Conservation (phyloP, 2,329 filamentous ascomycete genomes). For the Aureobasidium sp. region DNA sequence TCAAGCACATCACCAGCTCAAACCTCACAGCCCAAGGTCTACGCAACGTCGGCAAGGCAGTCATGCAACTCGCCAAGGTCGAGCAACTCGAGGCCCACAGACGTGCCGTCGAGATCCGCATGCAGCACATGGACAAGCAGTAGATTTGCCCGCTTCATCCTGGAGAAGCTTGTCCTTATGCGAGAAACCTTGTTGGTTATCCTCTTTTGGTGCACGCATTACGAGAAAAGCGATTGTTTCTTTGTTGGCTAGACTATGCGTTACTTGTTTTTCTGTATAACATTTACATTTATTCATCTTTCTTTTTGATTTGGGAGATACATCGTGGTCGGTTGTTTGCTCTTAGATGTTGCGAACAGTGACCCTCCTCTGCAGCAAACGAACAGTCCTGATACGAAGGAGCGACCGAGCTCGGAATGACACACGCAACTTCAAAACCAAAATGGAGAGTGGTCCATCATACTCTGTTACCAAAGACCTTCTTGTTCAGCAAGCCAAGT, state of each 20-base stretch:
- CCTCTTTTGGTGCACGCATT: neutral
- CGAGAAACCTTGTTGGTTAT: neutral
- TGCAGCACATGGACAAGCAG: slow-evolving; percentile 30
- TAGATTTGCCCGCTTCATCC: neutral
- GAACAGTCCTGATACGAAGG: no score
- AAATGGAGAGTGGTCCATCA: no score
- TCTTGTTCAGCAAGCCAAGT: no score
- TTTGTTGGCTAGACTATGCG: neutral
- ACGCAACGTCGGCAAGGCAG: slow-evolving; percentile 73
- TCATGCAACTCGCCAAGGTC: slow-evolving; percentile 91
- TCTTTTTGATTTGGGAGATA: neutral
- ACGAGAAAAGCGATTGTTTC: neutral
- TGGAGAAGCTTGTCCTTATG: neutral
- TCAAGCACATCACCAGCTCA: slow-evolving; percentile 96
- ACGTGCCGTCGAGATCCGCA: slow-evolving; percentile 57
- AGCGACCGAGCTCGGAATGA: no score
- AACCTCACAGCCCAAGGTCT: slow-evolving; percentile 81
- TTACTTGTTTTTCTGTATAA: neutral
- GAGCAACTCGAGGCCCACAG: slow-evolving; percentile 93
- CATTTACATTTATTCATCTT: neutral
- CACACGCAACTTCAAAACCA: no score
- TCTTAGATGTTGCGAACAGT: no score
- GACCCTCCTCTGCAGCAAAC: no score
- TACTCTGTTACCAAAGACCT: no score
- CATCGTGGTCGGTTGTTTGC: no score